These are phyloP conservation scores for Xylaria digitata DNA, from an alignment of 2,329 filamentous ascomycete species.

Conservation along the genomic window DNA sequence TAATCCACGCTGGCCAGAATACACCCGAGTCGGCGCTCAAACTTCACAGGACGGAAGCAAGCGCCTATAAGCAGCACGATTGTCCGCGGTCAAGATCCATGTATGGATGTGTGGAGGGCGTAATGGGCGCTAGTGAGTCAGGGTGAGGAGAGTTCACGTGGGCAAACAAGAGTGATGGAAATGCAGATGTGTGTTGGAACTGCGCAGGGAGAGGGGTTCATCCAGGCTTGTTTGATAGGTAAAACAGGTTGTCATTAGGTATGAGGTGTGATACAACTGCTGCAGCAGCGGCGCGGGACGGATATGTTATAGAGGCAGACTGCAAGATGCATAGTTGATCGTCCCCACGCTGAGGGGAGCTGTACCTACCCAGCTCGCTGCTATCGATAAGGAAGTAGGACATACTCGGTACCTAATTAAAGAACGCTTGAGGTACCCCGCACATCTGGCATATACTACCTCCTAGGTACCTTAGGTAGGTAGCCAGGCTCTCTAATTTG, in stretches of 20 bases:
- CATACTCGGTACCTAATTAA: background rate
- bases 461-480: too few species aligned
- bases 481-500: too few species aligned
- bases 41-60: constrained; percentile 9
- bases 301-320: constrained; percentile 17
- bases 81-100: constrained; percentile 32
- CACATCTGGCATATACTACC: background rate
- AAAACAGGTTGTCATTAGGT: constrained; percentile 21
- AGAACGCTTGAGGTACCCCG: background rate
- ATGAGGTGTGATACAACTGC: constrained; percentile 20
- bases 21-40: constrained; percentile 6
- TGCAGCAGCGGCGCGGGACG: constrained; percentile 13
- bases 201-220: constrained; percentile 25
- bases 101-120: constrained; percentile 16
- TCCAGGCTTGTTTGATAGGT: constrained; percentile 9
- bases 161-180: constrained; percentile 21
- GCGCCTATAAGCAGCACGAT: constrained; percentile 32
- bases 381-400: constrained; percentile 26
- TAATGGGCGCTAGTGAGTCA: constrained; percentile 10
- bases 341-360: constrained; percentile 19
- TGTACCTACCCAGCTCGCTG: constrained; percentile 2
- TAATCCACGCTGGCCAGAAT: background rate
- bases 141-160: constrained; percentile 28
- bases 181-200: constrained; percentile 20
- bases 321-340: constrained; percentile 24